Conservation (phyloP, 345 rosid genomes). For the Eucalyptus marginata region DNA sequence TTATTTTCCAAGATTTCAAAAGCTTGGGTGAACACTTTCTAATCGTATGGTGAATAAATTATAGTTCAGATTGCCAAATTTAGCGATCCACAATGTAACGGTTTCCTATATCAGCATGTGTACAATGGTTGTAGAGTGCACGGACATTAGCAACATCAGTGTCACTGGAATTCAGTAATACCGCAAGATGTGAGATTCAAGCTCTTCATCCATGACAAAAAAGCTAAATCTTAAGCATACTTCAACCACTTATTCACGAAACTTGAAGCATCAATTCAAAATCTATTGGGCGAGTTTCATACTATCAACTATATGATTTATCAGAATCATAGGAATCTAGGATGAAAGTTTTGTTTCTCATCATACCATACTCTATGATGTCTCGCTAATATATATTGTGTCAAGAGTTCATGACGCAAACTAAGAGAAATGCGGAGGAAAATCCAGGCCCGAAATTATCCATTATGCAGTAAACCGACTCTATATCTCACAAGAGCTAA, state of each 20-base stretch:
- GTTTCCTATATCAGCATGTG: not conserved
- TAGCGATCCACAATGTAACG: not conserved
- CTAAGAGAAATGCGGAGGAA: not conserved
- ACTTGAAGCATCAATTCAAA: not conserved
- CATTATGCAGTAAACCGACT: not conserved
- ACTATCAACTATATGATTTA: not conserved
- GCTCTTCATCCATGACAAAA: not conserved
- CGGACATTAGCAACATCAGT: too few species aligned
- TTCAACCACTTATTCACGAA: not conserved
- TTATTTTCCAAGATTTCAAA: not conserved
- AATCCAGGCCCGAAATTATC: not conserved
- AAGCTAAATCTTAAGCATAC: not conserved
- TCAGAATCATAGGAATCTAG: not conserved
- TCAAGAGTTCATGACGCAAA: not conserved
- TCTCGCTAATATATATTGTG: not conserved
- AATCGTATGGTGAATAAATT: not conserved
- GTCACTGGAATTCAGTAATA: too few species aligned
- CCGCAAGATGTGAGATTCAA: not conserved
- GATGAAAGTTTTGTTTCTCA: not conserved
- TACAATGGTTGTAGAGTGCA: not conserved
- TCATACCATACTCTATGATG: not conserved
- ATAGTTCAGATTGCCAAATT: not conserved
- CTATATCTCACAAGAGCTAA: not conserved
- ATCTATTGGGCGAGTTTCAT: not conserved
- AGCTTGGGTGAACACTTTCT: not conserved